Percentiles rank a stretch among this genome's conserved stretches.
Evolutionary conservation across 73 alveolate genomes (phyloP).

Genomic region (Paramecium sexaurelia): DNA sequence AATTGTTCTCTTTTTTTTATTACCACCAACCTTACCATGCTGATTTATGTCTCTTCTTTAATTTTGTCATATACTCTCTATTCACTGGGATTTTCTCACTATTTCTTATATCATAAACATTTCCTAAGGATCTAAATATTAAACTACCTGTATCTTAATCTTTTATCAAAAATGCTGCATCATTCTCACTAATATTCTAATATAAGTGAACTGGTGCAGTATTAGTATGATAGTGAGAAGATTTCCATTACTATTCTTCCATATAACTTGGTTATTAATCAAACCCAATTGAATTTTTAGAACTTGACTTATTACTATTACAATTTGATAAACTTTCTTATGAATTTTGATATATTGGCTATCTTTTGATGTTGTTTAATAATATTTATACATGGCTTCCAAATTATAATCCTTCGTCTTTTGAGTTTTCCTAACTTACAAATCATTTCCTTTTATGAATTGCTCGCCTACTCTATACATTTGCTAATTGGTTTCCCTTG

Average conservation of each 20-base stretch:
- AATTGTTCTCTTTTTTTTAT: constrained; percentile 53
- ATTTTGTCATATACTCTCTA: constrained; percentile 29
- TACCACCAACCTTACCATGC: constrained; percentile 71
- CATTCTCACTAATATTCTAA: background rate
- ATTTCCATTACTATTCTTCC: constrained; percentile 28
- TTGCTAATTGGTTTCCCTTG: background rate
- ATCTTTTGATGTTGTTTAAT: background rate
- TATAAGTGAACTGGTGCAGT: constrained; percentile 24
- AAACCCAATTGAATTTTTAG: constrained; percentile 8
- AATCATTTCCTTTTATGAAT: constrained; percentile 7
- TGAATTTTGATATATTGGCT: constrained; percentile 9
- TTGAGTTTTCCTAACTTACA: background rate
- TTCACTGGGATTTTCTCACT: constrained; percentile 7
- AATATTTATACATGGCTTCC: background rate
- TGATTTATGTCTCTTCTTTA: constrained; percentile 51
- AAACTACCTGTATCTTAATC: constrained; percentile 22
- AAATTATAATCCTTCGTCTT: background rate
- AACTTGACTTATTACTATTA: constrained; percentile 8
- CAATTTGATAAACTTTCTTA: constrained; percentile 18
- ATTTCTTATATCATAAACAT: constrained; percentile 37
- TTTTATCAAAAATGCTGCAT: background rate
- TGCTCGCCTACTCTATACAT: background rate
- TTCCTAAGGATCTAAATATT: background rate
- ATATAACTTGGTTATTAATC: background rate
- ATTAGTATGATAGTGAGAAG: background rate